Base-by-base conservation (phyloP, 2,329 filamentous ascomycete genomes). In the Botrytis galanthina region DNA sequence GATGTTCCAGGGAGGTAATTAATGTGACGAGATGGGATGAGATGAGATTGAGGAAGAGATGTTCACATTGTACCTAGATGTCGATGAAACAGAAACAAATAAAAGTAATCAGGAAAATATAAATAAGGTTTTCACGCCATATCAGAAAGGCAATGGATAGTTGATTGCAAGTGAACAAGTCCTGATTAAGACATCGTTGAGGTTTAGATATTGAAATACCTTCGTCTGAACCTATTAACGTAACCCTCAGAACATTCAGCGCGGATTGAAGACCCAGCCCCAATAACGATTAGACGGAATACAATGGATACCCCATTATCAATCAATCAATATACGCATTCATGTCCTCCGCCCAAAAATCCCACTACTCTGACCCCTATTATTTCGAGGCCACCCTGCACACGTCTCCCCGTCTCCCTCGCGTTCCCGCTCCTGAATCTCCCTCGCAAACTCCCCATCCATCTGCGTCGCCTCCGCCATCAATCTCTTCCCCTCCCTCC, bases 1-100 rank as follows among this genome's bases (percentile, higher is more conserved):
- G 77, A 79, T 48, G 73, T 85, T 32, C 78, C 85, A 0, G 75
- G 76, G n/a, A 71, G 75, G 29, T 78, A 62, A 75, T 20, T 44
- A 0, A 44, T 70, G 67, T 4, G 10, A 44, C 14, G 29, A 54
- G 59, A 37, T 20, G 22, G 29, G n/a, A 22, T 20, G 16, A 57
- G 14, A 22, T 48, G 46, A 48, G 20, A 2, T 37, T 29, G 44
- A 51, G 35, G 51, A 20, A 20, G 29, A 68, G 48, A 42, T 42
- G 18, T 57, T 16, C 48, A 68, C 18, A 26, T 32, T 3, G 12
- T 9, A 9, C 3, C 14, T 2, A 8, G 8, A 16, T 37, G 14
- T 46, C 18, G 18, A 29, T 16, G 39, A 22, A 29, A 26, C 4
- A 46, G 32, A 42, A 10, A 54, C 4, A 51, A 22, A 32, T 63